These are phyloP conservation scores for Polytrichum formosum DNA, from an alignment of 225 moss, liverwort and hornwort species.

Conservation along the genomic window DNA sequence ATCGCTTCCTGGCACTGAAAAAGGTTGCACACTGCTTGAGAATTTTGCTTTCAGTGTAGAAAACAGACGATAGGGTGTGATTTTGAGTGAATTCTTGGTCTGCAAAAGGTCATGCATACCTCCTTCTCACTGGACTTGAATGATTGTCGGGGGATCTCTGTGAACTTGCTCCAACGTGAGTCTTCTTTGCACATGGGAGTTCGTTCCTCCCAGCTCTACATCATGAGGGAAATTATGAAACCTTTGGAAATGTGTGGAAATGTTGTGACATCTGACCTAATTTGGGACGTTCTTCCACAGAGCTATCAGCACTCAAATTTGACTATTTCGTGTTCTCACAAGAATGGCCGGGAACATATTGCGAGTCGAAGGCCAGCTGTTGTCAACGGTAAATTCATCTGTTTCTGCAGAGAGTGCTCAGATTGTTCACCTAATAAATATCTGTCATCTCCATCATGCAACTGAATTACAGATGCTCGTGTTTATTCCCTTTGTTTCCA, in stretches of 20 bases:
- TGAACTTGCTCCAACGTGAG: neutral
- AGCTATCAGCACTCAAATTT: slow-evolving; percentile 10
- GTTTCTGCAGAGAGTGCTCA: no score
- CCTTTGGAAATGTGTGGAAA: neutral
- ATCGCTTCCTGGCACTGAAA: no score
- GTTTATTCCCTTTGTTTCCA: no score
- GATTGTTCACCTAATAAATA: no score
- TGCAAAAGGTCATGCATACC: no score
- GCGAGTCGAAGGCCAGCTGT: slow-evolving; percentile 29
- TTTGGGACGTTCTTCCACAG: neutral
- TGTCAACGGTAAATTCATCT: slow-evolving; percentile 16
- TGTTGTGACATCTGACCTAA: neutral
- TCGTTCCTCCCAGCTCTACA: neutral
- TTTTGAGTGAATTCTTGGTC: no score
- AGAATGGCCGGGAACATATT: slow-evolving; percentile 60
- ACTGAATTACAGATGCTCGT: no score
- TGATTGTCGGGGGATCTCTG: neutral
- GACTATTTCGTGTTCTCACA: slow-evolving; percentile 57
- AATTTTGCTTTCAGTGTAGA: no score
- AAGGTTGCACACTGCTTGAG: no score
- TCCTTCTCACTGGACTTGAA: neutral
- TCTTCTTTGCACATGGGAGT: neutral
- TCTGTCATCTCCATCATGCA: no score
- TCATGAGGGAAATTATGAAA: no score
- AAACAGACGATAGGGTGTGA: no score